phyloP scores from a whole-genome alignment of 2,329 filamentous ascomycete species.

The Fusarium subglutinans region DNA sequence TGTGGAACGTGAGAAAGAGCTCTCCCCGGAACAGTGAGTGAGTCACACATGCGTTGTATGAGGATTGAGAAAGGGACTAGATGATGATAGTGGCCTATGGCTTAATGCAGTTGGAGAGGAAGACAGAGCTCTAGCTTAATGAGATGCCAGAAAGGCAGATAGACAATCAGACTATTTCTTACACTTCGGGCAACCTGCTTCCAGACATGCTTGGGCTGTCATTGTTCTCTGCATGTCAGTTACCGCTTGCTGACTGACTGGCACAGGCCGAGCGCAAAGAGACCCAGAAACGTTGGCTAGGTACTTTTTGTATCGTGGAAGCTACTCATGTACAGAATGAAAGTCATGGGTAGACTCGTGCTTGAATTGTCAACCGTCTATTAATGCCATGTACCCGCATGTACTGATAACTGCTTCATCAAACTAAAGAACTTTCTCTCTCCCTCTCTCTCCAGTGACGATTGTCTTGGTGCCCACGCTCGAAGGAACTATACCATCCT shows the following conservation, averaged over 20 bases:
- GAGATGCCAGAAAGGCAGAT: background rate
- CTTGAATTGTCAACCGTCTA: background rate
- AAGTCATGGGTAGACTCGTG: background rate
- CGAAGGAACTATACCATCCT: too few species aligned
- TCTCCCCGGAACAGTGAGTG: background rate
- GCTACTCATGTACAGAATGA: background rate
- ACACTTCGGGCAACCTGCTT: too few species aligned
- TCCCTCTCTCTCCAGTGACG: too few species aligned
- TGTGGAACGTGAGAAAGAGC: background rate
- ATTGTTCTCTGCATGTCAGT: background rate
- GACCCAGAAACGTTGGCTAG: background rate
- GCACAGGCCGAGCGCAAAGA: background rate
- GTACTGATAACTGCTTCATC: background rate
- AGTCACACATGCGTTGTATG: accelerated
- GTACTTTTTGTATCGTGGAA: background rate
- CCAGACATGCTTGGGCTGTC: background rate
- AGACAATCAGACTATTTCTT: background rate
- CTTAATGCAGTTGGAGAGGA: too few species aligned
- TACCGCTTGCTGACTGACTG: background rate
- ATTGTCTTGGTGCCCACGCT: too few species aligned
- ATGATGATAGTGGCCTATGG: too few species aligned
- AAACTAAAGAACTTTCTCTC: too few species aligned
- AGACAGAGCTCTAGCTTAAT: background rate
- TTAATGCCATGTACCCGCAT: accelerated
- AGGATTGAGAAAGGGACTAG: background rate